Evolutionary conservation across 2,329 filamentous ascomycete species (phyloP).

Genomic region (Sporothrix brunneoviolacea): DNA sequence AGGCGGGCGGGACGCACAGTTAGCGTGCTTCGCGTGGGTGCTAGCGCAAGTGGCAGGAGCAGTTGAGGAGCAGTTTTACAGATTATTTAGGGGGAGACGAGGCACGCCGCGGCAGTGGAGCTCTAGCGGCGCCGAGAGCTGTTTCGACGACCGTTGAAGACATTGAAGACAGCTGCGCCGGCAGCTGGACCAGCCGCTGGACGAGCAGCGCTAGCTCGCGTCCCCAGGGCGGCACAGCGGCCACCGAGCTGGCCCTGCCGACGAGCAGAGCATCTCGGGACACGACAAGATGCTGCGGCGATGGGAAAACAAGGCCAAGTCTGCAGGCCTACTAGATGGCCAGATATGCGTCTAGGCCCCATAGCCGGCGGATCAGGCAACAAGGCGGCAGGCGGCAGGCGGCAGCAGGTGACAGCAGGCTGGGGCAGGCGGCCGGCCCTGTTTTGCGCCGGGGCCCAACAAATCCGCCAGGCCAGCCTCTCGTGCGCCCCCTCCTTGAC

Average conservation of each 20-base stretch:
- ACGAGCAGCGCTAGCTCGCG: too few species aligned
- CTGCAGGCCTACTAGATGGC: too few species aligned
- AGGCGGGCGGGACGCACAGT: constrained; percentile 10
- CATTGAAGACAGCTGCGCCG: constrained; percentile 8
- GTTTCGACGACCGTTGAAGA: constrained; percentile 7
- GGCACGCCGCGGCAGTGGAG: constrained; percentile 5
- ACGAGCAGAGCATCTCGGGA: too few species aligned
- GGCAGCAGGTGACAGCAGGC: too few species aligned
- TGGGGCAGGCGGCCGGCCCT: not conserved
- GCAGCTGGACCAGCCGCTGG: too few species aligned
- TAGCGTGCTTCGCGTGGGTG: constrained; percentile 10
- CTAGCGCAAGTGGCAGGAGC: constrained; percentile 3
- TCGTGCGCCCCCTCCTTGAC: not conserved
- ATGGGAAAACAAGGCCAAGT: too few species aligned
- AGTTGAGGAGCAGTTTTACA: not conserved
- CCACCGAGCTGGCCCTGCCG: too few species aligned
- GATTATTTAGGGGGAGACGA: not conserved
- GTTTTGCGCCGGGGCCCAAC: constrained; percentile 2
- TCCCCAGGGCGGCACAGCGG: too few species aligned
- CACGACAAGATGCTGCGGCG: too few species aligned
- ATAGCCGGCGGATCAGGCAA: too few species aligned
- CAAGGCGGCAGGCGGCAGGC: too few species aligned
- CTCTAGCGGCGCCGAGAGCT: constrained; percentile 8
- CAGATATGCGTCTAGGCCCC: too few species aligned
- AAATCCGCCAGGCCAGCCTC: not conserved